phyloP scores from a whole-genome alignment of 495 filamentous ascomycete genomes.

The Cenococcum geophilum region DNA sequence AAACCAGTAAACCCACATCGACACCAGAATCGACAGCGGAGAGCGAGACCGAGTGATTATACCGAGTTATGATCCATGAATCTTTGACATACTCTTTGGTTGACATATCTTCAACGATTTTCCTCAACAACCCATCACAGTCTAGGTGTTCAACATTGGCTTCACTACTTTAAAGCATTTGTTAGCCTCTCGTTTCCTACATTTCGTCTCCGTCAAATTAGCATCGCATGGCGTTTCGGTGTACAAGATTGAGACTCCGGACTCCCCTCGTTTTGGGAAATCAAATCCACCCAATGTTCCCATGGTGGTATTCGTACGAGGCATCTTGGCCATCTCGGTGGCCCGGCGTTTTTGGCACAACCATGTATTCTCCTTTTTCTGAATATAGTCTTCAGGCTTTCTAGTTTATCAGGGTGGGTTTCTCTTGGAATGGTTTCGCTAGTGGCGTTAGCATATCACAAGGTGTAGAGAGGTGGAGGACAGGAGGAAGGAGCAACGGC shows the following conservation, averaged over 20 bases:
- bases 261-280: too few relatives aligned
- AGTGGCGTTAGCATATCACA: too few relatives aligned
- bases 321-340: too few relatives aligned
- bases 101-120: neutral
- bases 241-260: neutral
- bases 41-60: conserved; percentile 82
- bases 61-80: neutral
- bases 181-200: neutral
- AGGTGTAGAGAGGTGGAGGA: too few relatives aligned
- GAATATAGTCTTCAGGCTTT: too few relatives aligned
- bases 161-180: neutral
- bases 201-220: neutral
- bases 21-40: conserved; percentile 69
- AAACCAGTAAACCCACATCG: conserved; percentile 94
- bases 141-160: neutral
- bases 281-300: too few relatives aligned
- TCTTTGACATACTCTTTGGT: neutral
- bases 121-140: neutral
- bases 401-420: too few relatives aligned
- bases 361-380: too few relatives aligned
- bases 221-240: neutral
- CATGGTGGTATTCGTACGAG: too few relatives aligned
- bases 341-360: too few relatives aligned
- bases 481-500: too few relatives aligned
- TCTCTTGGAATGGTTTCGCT: too few relatives aligned